Evolutionary conservation across 2,329 filamentous ascomycete species (phyloP).

Genomic region (Alternaria sp.): DNA sequence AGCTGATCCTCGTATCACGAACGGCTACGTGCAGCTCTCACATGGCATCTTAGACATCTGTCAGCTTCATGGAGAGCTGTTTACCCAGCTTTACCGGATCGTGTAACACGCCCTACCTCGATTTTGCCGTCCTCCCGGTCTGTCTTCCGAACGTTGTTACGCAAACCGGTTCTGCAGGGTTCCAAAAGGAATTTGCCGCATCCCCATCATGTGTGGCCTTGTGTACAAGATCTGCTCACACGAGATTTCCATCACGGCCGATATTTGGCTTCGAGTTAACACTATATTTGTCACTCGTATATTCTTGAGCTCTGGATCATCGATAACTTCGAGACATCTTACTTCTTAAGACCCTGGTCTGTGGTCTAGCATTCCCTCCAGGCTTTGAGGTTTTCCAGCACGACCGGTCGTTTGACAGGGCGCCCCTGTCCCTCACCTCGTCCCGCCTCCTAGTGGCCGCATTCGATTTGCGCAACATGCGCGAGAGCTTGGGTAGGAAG

Average conservation of each 20-base stretch:
- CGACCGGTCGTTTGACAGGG: constrained; percentile 3
- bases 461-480: constrained; percentile 13
- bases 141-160: constrained; percentile 21
- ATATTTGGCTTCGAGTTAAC: not conserved
- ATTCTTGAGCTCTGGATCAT: not conserved
- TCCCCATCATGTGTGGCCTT: not conserved
- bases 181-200: not conserved
- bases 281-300: not conserved
- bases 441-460: constrained; percentile 16
- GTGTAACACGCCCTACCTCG: constrained; percentile 5
- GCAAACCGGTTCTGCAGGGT: constrained; percentile 8
- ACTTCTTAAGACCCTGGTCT: not conserved
- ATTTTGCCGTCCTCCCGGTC: constrained; percentile 13
- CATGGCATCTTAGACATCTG: not conserved
- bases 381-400: not conserved
- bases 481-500: not conserved
- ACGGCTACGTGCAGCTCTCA: constrained; percentile 24
- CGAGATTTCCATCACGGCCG: not conserved
- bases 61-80: not conserved
- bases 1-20: constrained; percentile 24
- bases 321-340: not conserved
- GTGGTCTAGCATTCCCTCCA: not conserved
- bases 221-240: not conserved
- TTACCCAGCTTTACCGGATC: constrained; percentile 1
- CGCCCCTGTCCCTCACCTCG: constrained; percentile 4